Conservation (phyloP, 139 green algal genomes). For the Tetraselmis chui region DNA sequence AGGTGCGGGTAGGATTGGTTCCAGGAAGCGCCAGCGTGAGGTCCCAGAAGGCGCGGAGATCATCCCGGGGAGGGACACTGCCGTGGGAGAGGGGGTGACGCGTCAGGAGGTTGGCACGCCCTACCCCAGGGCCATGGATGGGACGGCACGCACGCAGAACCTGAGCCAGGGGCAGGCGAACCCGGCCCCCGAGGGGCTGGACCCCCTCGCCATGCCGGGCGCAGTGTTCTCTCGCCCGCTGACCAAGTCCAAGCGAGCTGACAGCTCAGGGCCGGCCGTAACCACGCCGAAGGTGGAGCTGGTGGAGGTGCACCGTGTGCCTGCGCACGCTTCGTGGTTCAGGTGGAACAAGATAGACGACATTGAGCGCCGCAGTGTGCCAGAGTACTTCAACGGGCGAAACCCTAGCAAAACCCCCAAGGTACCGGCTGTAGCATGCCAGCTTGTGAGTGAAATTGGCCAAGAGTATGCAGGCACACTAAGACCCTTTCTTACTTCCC, state of each 20-base stretch:
- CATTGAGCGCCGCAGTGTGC: conserved; percentile 45
- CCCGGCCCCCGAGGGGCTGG: not conserved
- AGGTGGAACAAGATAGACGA: conserved; percentile 48
- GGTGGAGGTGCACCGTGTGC: conserved; percentile 45
- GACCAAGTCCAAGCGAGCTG: no score
- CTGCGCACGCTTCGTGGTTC: conserved; percentile 67
- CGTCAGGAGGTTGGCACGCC: conserved; percentile 26
- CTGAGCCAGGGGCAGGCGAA: conserved; percentile 17
- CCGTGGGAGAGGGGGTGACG: no score
- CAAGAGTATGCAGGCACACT: no score
- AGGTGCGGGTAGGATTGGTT: no score
- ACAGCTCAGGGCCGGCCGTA: no score
- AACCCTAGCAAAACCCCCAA: conserved; percentile 23
- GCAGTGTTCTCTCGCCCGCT: no score
- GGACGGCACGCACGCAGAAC: conserved; percentile 15
- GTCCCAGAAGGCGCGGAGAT: no score
- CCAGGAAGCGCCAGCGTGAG: no score
- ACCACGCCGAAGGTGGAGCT: no score
- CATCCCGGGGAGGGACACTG: no score
- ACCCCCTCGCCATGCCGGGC: no score
- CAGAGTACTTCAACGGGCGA: conserved; percentile 59
- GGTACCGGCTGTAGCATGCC: not conserved
- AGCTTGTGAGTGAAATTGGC: not conserved
- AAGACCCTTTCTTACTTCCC: conserved; percentile 11
- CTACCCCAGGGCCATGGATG: conserved; percentile 27